A percentile compares a stretch with the other conserved stretches of the same genome.
phyloP scores from a whole-genome alignment of 2,329 filamentous ascomycete genomes.

The Pseudogymnoascus sp. region DNA sequence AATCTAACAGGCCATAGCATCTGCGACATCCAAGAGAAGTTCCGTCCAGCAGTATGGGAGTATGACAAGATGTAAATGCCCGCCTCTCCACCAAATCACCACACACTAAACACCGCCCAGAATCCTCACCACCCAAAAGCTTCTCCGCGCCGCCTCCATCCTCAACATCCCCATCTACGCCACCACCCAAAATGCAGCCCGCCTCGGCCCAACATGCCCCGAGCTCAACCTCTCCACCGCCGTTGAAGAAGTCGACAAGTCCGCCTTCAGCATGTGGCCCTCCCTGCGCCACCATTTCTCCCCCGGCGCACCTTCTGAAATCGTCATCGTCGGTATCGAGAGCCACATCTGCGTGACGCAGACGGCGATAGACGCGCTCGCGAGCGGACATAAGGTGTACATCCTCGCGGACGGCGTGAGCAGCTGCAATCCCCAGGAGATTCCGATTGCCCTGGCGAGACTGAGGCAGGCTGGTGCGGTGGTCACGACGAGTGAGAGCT shows the following conservation, averaged over 20 bases:
- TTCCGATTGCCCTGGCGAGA: constrained; percentile 68
- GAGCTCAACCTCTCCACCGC: constrained; percentile 55
- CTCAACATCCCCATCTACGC: constrained; percentile 72
- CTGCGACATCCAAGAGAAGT: constrained; percentile 93
- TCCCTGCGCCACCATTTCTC: constrained; percentile 44
- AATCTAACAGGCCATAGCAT: constrained; percentile 46
- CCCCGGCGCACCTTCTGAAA: constrained; percentile 39
- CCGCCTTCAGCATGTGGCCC: constrained; percentile 80
- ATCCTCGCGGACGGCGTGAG: constrained; percentile 84
- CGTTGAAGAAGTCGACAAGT: constrained; percentile 68
- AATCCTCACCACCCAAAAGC: constrained; percentile 58
- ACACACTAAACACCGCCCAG: constrained; percentile 32
- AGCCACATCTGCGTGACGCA: constrained; percentile 91
- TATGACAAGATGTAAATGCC: constrained; percentile 67
- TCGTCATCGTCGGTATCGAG: constrained; percentile 85
- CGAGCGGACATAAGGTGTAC: constrained; percentile 72
- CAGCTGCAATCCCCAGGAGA: constrained; percentile 76
- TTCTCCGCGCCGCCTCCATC: constrained; percentile 55
- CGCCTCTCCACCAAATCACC: constrained; percentile 5
- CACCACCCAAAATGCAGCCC: constrained; percentile 75
- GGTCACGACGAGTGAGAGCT: constrained; percentile 82
- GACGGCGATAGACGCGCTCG: constrained; percentile 74
- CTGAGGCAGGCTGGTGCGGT: constrained; percentile 67
- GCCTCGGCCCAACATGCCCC: constrained; percentile 71
- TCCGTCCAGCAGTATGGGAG: constrained; percentile 72